Evolutionary conservation across 2,329 filamentous ascomycete species (phyloP).

Genomic region (Monilinia fructigena): DNA sequence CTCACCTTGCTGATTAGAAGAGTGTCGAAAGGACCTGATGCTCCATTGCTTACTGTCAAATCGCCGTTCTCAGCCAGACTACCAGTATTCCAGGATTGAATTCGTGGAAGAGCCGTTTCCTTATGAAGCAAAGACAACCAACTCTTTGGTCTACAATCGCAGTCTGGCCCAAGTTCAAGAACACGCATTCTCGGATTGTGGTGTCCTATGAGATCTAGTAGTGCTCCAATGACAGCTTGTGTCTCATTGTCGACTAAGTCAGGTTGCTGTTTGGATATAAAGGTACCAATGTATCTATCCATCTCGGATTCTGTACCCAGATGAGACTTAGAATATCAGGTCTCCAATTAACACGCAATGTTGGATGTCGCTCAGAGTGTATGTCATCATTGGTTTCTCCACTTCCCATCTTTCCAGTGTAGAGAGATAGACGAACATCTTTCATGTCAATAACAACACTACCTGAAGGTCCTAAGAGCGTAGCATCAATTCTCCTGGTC

Average conservation of each 20-base stretch:
- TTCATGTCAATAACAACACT: neutral
- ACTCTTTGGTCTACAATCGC: neutral
- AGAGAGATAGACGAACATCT: constrained; percentile 2
- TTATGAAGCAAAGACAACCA: neutral
- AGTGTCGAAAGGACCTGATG: too few species aligned
- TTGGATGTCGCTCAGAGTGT: neutral
- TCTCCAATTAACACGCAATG: neutral
- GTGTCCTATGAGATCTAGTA: neutral
- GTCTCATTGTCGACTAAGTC: neutral
- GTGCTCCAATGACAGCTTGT: neutral
- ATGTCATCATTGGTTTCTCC: neutral
- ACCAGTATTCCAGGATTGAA: neutral
- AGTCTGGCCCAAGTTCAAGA: neutral
- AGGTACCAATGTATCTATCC: neutral
- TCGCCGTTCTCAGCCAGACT: neutral
- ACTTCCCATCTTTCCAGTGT: neutral
- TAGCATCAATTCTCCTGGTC: neutral
- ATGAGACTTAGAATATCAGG: neutral
- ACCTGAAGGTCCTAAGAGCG: neutral
- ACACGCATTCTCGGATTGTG: neutral
- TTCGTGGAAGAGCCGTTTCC: neutral
- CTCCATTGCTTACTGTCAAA: too few species aligned
- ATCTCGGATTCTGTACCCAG: neutral
- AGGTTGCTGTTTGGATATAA: neutral
- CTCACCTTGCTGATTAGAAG: too few species aligned